These are phyloP conservation scores for Alternaria tenuissima DNA, from an alignment of 2,329 filamentous ascomycete genomes.

Conservation along the genomic window DNA sequence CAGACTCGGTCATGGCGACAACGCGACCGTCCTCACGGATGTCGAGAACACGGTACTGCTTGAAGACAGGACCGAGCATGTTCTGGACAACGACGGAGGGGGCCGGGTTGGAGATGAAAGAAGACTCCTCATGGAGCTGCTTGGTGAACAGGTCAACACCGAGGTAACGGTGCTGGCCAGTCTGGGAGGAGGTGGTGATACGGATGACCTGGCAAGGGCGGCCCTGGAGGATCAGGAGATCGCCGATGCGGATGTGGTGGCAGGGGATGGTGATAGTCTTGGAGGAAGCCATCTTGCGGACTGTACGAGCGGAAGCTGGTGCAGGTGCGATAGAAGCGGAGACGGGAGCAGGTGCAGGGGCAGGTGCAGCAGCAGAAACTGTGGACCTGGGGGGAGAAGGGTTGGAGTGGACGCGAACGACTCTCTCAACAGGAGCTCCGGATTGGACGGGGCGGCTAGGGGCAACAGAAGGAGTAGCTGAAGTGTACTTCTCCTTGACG, in stretches of 20 bases:
- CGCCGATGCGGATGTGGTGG: constrained; percentile 99
- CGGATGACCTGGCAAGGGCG: constrained; percentile 99
- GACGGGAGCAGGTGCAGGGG: constrained; percentile 63
- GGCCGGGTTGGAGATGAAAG: constrained; percentile 95
- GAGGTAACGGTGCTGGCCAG: constrained; percentile 99
- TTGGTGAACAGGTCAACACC: constrained; percentile 99
- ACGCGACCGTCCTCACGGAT: constrained; percentile 83
- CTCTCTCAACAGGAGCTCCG: constrained; percentile 45
- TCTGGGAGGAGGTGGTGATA: constrained; percentile 97
- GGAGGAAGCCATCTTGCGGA: constrained; percentile 62
- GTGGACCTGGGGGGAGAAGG: constrained; percentile 17
- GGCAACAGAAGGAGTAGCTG: constrained; percentile 40
- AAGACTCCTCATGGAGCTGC: constrained; percentile 98
- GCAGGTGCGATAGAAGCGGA: constrained; percentile 27
- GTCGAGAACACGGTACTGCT: constrained; percentile 99
- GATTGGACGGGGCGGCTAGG: constrained; percentile 49
- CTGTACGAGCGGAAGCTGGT: constrained; percentile 22
- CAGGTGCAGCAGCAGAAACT: constrained; percentile 73
- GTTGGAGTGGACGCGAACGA: constrained; percentile 53
- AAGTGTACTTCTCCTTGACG: constrained; percentile 56
- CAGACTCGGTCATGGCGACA: constrained; percentile 98
- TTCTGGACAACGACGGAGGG: constrained; percentile 98
- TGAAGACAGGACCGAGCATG: constrained; percentile 99
- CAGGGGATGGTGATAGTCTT: constrained; percentile 98
- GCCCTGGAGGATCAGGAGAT: constrained; percentile 98